Base-by-base conservation (phyloP, 352 stramenopile genomes). In the Phytophthora sp. region DNA sequence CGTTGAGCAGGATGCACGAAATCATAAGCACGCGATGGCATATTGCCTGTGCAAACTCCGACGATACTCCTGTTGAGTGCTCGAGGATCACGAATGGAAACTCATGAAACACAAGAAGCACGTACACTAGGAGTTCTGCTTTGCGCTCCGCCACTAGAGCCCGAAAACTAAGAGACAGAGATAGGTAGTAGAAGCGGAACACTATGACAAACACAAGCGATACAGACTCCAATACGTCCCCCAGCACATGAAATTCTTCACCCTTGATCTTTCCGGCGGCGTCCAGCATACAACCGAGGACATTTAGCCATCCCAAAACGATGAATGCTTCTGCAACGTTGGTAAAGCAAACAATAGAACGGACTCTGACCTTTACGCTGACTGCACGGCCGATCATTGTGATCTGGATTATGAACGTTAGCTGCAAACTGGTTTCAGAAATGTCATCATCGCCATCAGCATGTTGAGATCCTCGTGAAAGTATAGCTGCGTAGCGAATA, bases 341-440 rank as follows among this genome's bases (percentile, higher is more conserved):
- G 10, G 55, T 78, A 10, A 77, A 54, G 42, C 54, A 70, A 30
- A 39, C 18, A 5, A 82, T 60, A 0, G 60, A 70, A 1, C 32
- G 39, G 10, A 82, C 31, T 24, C 62, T 64, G 35, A 80, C 60
- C 30, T 65, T 66, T 11, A 54, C 38, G 20, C 51, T 56, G 11
- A 79, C 57, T 23, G 58, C 69, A 17, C 53, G 46, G 15, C 66
- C 65, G 20, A 82, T 65, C 10, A 78, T 63, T 0, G 71, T 76
- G 59, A 82, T 79, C 42, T 79, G 74, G 3, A 78, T 63, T 6
- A 76, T 62, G 53, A 83, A 80, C 12, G 60, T 76, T 6, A 73
- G 24, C 30, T 72, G 46, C 1, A 69, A 64, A 10, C 60, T 67
- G 41, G 69, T 63, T 65, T 79, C 69, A 9, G 69, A 79, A 13